Conservation (phyloP, 176 grass and related monocot genomes). For the Puccinellia tenuiflora region DNA sequence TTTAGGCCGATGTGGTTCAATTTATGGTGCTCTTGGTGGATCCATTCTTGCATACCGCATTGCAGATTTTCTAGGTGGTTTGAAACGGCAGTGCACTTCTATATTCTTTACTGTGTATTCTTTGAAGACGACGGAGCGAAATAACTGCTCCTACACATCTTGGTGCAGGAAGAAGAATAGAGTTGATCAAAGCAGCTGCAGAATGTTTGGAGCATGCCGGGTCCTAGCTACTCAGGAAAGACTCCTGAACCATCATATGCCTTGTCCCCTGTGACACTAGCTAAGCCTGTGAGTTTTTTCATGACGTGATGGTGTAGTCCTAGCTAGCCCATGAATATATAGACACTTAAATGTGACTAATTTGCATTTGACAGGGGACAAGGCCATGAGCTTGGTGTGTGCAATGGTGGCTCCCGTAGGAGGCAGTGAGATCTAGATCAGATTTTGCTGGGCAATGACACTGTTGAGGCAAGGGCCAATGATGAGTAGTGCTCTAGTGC, state of each 20-base stretch:
- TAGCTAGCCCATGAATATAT: conserved; percentile 7
- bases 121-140: neutral
- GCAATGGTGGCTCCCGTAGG: neutral
- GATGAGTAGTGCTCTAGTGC: no score
- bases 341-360: neutral
- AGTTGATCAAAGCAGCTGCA: conserved; percentile 67
- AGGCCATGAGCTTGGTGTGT: conserved; percentile 23
- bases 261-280: no score
- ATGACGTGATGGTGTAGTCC: neutral
- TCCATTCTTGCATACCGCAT: conserved; percentile 66
- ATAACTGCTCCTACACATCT: conserved; percentile 20
- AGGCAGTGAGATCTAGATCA: conserved; percentile 24
- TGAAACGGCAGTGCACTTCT: neutral
- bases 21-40: conserved; percentile 92
- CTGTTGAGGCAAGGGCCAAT: neutral
- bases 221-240: no score
- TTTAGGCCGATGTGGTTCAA: conserved; percentile 89
- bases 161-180: conserved; percentile 83
- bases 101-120: neutral
- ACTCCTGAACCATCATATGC: no score
- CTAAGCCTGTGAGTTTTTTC: neutral
- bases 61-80: conserved; percentile 75
- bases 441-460: conserved; percentile 17
- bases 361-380: conserved; percentile 33
- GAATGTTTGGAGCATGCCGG: no score